A percentile compares a stretch with the other conserved stretches of the same genome.
phyloP scores from a whole-genome alignment of 129 eudicot genomes.

The Arctium minus region DNA sequence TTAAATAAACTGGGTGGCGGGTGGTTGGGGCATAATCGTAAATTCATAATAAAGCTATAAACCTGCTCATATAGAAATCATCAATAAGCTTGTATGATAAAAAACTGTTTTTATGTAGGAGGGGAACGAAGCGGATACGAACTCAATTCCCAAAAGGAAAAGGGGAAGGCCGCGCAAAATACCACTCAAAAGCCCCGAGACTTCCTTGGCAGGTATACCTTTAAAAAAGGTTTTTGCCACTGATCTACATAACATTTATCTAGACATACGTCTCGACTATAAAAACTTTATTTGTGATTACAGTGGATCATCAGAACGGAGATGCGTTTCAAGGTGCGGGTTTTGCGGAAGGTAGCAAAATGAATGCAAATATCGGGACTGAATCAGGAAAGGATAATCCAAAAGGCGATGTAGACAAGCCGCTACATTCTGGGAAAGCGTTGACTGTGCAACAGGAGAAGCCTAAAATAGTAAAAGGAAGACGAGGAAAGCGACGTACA shows the following conservation, averaged over 20 bases:
- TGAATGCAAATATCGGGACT: not conserved
- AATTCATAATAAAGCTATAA: not conserved
- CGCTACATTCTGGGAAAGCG: slow-evolving; percentile 7
- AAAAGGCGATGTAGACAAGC: not conserved
- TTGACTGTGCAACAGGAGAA: slow-evolving; percentile 21
- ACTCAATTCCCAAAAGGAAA: slow-evolving; percentile 25
- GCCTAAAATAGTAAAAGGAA: slow-evolving; percentile 33
- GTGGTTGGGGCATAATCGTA: not conserved
- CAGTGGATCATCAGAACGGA: slow-evolving; percentile 29
- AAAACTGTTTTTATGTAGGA: slow-evolving; percentile 31
- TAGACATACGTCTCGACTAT: not conserved
- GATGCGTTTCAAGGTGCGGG: slow-evolving; percentile 10
- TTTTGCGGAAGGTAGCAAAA: not conserved
- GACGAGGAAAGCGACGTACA: slow-evolving; percentile 35
- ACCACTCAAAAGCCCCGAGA: slow-evolving; percentile 1
- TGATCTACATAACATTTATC: not conserved
- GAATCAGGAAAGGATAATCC: slow-evolving; percentile 4
- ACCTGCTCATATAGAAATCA: not conserved
- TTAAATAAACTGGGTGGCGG: not conserved
- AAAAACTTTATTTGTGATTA: not conserved
- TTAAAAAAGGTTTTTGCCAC: not conserved
- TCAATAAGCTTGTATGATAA: not conserved
- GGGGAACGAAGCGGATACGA: slow-evolving; percentile 21
- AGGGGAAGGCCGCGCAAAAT: slow-evolving; percentile 54
- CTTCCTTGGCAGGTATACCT: slow-evolving; percentile 33